Evolutionary conservation across 2,329 filamentous ascomycete species (phyloP).

Genomic region (Massarina eburnea): DNA sequence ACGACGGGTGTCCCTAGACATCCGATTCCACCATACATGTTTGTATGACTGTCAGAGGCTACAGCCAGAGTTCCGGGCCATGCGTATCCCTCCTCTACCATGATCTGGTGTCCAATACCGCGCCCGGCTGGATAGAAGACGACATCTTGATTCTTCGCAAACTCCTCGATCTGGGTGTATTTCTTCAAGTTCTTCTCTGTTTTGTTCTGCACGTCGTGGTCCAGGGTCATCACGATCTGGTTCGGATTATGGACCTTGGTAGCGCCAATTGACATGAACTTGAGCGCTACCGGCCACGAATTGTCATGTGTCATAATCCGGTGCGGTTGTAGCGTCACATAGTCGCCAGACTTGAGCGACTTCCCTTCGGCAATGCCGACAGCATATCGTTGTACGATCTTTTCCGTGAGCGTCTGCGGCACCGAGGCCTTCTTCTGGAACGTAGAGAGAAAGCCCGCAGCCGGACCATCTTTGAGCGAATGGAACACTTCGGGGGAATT

Average conservation of each 20-base stretch:
- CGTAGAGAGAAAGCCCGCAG: constrained; percentile 72
- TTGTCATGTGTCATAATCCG: constrained; percentile 88
- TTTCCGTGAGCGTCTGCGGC: constrained; percentile 85
- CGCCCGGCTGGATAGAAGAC: constrained; percentile 75
- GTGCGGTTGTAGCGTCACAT: constrained; percentile 72
- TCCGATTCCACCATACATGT: constrained; percentile 81
- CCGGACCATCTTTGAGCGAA: constrained; percentile 61
- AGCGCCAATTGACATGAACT: constrained; percentile 83
- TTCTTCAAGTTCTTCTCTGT: constrained; percentile 77
- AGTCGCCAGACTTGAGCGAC: constrained; percentile 76
- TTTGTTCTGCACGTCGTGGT: constrained; percentile 89
- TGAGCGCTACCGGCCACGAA: constrained; percentile 71
- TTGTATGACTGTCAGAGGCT: constrained; percentile 75
- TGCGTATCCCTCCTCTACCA: constrained; percentile 80
- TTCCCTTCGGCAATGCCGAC: constrained; percentile 76
- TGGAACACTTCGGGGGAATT: constrained; percentile 54
- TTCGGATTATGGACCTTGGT: constrained; percentile 68
- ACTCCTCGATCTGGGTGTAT: constrained; percentile 77
- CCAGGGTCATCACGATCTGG: constrained; percentile 81
- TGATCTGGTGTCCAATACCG: constrained; percentile 89
- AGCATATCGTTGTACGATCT: constrained; percentile 83
- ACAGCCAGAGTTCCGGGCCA: constrained; percentile 87
- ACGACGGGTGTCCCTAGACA: constrained; percentile 80
- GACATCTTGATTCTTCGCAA: constrained; percentile 76
- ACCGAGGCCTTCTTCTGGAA: constrained; percentile 53